Conservation (phyloP, 768 basidiomycete genomes). For the Amanita polypyramis region DNA sequence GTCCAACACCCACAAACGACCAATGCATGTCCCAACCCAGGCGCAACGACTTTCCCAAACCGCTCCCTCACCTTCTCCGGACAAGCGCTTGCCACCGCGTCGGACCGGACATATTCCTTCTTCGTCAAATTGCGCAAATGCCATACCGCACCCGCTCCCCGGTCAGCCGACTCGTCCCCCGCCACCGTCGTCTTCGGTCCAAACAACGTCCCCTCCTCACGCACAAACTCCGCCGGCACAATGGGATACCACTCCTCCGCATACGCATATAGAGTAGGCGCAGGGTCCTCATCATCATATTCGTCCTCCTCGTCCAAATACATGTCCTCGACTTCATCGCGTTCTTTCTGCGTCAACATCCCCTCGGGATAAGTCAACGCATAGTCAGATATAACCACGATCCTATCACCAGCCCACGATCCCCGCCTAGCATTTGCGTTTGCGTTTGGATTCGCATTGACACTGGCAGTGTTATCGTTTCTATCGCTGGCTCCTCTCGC, state of each 20-base stretch:
- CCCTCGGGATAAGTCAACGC: slow-evolving; percentile 8
- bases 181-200: background rate
- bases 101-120: slow-evolving; percentile 5
- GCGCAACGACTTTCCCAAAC: background rate
- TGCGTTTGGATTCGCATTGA: too few species aligned
- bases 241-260: slow-evolving; percentile 6
- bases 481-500: background rate
- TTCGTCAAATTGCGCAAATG: slow-evolving; percentile 3
- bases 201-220: background rate
- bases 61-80: background rate
- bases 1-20: slow-evolving; percentile 6
- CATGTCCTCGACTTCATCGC: slow-evolving; percentile 7
- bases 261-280: slow-evolving; percentile 2
- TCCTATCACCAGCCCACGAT: slow-evolving; percentile 3
- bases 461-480: too few species aligned
- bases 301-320: slow-evolving; percentile 4
- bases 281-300: slow-evolving; percentile 3
- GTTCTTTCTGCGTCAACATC: slow-evolving; percentile 5
- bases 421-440: background rate
- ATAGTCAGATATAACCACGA: slow-evolving; percentile 9
- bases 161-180: background rate
- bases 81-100: background rate
- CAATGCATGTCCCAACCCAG: background rate
- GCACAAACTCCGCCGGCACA: background rate
- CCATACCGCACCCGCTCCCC: background rate